Evolutionary conservation across 2,329 filamentous ascomycete species (phyloP), one percentile per base, ranked within the genome.

Genomic region (Massarina eburnea): DNA sequence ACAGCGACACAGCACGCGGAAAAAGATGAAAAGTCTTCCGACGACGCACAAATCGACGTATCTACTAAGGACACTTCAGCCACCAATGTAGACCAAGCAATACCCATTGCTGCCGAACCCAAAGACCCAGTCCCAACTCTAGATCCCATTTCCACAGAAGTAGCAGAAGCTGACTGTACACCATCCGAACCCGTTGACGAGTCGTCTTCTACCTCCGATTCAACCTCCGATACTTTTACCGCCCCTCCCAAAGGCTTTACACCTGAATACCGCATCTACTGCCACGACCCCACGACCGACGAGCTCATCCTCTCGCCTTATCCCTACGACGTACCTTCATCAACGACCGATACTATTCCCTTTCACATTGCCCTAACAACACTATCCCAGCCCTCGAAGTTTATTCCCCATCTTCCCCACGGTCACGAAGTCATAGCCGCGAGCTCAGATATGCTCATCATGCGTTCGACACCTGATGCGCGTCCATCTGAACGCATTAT

Each of bases 371-470:
- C 67, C 3, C 51, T 71, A 18, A 45, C 55, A 3, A 49, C 45
- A 1, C 61, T 70, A 21, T 52, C 58, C 10, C 38, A 49, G 5
- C 66, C 65, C 1, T 51, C 55, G 8, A 64, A 59, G 32, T 68
- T 68, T 38, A 42, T 70, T 7, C 64, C 65, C 1, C 50, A 66
- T 38, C 58, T 71, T 2, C 54, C 57, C 0, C 21, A 49, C 0
- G 51, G 51, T 15, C 58, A 61, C 18, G 64, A 68, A 34, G 51
- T 68, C 10, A 46, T 67, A 18, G 57, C 44, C n/a, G 57, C 57
- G 1, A 65, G 58, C 8, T 50, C 54, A 19, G 53, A 70, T 33
- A 56, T 70, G 39, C 60, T 71, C 8, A 50, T 68, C 9, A 48
- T 69, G 1, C 62, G 66, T 15, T 33, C 32, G 15, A 38, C 32